These are phyloP conservation scores for Solanum appendiculatum DNA, from an alignment of 257 asterid genomes.

Conservation along the genomic window DNA sequence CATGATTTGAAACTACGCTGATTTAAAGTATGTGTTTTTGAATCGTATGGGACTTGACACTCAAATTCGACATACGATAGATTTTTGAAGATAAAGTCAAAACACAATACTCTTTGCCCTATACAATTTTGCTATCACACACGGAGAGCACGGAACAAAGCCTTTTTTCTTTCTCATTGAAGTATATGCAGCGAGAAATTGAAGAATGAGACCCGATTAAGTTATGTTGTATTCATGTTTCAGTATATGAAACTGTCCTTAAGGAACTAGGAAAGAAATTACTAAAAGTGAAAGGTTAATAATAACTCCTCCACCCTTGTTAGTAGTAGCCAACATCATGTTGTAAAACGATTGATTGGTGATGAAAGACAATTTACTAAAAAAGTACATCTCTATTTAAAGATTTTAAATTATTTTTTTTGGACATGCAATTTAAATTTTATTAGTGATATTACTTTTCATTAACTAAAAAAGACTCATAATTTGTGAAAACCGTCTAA, in stretches of 20 bases:
- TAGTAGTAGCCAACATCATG: no score
- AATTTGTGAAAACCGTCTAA: no score
- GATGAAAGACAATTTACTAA: neutral
- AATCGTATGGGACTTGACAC: neutral
- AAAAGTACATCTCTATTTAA: no score
- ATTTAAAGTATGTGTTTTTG: neutral
- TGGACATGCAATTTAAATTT: neutral
- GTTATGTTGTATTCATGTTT: neutral
- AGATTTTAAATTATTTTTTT: neutral
- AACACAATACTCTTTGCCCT: neutral
- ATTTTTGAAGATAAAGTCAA: no score
- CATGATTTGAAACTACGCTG: neutral
- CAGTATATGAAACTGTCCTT: neutral
- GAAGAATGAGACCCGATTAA: no score
- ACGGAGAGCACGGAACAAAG: accelerated
- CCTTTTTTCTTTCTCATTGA: neutral
- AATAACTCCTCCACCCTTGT: neutral
- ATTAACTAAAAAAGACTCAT: no score
- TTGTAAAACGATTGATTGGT: neutral
- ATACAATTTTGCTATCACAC: no score
- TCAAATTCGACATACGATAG: no score
- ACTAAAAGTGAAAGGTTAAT: neutral
- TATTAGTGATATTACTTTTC: no score
- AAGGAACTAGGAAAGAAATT: neutral
- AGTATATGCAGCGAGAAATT: neutral